Conservation (phyloP, 208 protist species). For the Leishmania arabica region DNA sequence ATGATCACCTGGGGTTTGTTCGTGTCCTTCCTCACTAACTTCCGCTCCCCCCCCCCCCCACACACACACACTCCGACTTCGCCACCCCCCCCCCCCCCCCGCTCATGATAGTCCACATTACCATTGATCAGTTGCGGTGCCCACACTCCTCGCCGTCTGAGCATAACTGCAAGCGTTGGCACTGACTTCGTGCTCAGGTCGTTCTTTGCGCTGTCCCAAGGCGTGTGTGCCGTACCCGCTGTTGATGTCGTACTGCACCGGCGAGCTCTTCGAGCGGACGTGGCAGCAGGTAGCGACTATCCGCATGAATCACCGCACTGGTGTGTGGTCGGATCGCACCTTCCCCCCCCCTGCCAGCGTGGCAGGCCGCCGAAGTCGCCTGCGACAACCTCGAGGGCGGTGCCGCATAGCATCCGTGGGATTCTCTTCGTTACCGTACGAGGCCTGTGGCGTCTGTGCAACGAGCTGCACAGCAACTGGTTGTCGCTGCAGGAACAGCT, state of each 20-base stretch:
- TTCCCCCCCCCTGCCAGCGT: constrained; percentile 21
- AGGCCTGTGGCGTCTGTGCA: constrained; percentile 36
- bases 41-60: constrained; percentile 36
- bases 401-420: constrained; percentile 26
- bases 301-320: constrained; percentile 26
- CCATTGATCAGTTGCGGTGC: constrained; percentile 50
- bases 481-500: constrained; percentile 38
- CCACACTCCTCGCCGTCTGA: not conserved
- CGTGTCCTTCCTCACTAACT: constrained; percentile 28
- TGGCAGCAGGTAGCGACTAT: constrained; percentile 40
- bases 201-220: constrained; percentile 39
- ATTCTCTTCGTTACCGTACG: constrained; percentile 43
- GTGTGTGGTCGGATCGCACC: constrained; percentile 48
- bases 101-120: constrained; percentile 38
- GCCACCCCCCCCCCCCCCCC: too few relatives aligned
- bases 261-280: constrained; percentile 28
- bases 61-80: too few relatives aligned
- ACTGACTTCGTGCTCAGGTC: constrained; percentile 40
- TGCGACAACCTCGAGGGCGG: constrained; percentile 35
- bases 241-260: constrained; percentile 34
- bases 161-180: constrained; percentile 27
- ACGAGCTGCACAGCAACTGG: constrained; percentile 48
- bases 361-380: constrained; percentile 27
- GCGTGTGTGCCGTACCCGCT: constrained; percentile 44
- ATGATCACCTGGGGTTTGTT: constrained; percentile 43